Base-by-base conservation (phyloP, 2,329 filamentous ascomycete genomes). In the Ophiosphaerella narmari region DNA sequence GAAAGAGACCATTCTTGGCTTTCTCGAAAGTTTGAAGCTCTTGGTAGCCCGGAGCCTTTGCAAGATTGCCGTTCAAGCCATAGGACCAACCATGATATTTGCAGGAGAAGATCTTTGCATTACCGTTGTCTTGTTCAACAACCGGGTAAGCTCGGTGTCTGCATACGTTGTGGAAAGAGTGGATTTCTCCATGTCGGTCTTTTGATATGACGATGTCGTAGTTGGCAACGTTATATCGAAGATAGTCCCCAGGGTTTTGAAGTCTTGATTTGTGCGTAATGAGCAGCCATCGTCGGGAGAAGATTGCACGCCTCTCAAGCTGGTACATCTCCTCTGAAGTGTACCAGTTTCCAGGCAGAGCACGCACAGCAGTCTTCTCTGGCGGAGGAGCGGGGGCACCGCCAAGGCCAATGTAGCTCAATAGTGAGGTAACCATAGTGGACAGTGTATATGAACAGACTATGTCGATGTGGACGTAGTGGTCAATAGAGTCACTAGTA, bases 251-350 rank as follows among this genome's bases (percentile, higher is more conserved):
- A 6, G 75, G 59, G 41, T 82, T 78, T 49, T 67, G 65, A 36
- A 84, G 71, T 48, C 81, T 75, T 46, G 73, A 72, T 57, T 78
- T 73, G 75, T 85, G 77, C 45, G 82, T 84, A 23, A 79, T 77
- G 37, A 83, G 76, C 32, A 81, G 75, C 82, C 81, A 84, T 60
- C 79, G 78, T 57, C 76, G 75, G 34, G 82, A 84, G 62, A 81
- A 80, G 24, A 82, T 74, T 1, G 78, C 77, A 29, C 80, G 75
- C 43, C 73, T 71, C 59, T 82, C 79, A 4, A 82, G 68, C 31
- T 76, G 70, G 48, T 78, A 81, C 37, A 77, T 68, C 23, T 75
- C 72, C 11, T 68, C 69, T 26, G 74, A 74, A 18, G 68, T 75
- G 40, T 68, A 74, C 73, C 73, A 75, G 44, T 67, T 68, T 7